These are phyloP conservation scores for Trichoderma hamatum DNA, from an alignment of 2,329 filamentous ascomycete species.

Conservation along the genomic window DNA sequence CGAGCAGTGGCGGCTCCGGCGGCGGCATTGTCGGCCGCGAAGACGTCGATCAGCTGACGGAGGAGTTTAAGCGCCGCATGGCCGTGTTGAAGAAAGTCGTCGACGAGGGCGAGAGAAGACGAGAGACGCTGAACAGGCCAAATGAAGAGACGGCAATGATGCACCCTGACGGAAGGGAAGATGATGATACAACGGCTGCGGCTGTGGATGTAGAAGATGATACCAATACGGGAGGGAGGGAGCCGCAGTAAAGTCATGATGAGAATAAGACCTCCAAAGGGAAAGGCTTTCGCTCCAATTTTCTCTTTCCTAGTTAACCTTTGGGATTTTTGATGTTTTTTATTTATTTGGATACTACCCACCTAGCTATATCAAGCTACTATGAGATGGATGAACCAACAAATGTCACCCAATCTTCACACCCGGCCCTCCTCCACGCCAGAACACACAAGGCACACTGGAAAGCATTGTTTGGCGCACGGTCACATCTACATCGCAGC, in stretches of 20 bases:
- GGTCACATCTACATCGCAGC: background rate
- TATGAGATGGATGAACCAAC: background rate
- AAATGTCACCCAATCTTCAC: background rate
- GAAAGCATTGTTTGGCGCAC: constrained; percentile 23
- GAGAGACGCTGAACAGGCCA: constrained; percentile 32
- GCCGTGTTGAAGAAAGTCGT: constrained; percentile 56
- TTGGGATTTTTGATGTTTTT: background rate
- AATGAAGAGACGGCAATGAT: constrained; percentile 7
- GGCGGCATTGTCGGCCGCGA: constrained; percentile 44
- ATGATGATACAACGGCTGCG: too few relatives aligned
- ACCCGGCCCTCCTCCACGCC: background rate
- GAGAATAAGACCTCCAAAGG: background rate
- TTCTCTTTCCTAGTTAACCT: background rate
- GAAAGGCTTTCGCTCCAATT: background rate
- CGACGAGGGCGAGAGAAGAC: constrained; percentile 52
- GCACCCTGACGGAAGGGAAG: constrained; percentile 5
- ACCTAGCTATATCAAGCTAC: background rate
- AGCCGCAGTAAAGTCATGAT: background rate
- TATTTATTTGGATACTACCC: background rate
- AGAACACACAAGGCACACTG: background rate
- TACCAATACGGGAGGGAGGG: background rate
- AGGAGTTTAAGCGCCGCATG: constrained; percentile 63
- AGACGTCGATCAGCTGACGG: constrained; percentile 55
- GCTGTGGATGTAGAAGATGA: background rate
- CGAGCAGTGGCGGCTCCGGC: constrained; percentile 37